Base-by-base conservation (phyloP, 768 basidiomycete genomes). In the Floccularia luteovirens region DNA sequence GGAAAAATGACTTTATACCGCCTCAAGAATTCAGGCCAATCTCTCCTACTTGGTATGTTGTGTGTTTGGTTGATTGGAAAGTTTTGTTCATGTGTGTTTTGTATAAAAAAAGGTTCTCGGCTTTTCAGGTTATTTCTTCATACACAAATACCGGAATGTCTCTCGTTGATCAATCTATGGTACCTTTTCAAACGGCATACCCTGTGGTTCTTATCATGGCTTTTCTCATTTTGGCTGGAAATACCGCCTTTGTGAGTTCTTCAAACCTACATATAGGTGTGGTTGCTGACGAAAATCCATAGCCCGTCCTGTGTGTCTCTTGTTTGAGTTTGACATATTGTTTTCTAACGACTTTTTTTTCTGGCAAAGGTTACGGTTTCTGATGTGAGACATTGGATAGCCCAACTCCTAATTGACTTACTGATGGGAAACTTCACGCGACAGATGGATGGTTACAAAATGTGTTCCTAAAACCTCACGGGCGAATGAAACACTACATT, bases 61-160 rank as follows among this genome's bases (percentile, higher is more conserved):
- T 24, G n/a, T 14, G 20, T 14, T 8, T 17, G n/a, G 6, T 30
- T 28, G 16, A 11, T 4, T 24, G 2, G 19, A 10, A 17, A 3
- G n/a, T 3, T 5, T 27, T 17, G 23, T 11, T 35, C 11, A 39
- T 14, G 25, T 24, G 24, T 11, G 7, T n/a, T n/a, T n/a, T n/a
- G n/a, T n/a, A n/a, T n/a, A n/a, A n/a, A n/a, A 20, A 5, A 36
- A 90, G 89, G 89, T 93, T 86, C 54, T 76, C 91, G 0, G 57
- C 77, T 5, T 97, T 90, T 53, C 90, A 94, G 55, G 74, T 82
- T 17, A 73, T 87, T 19, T 92, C 92, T 0, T 74, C 90, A 1
- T 96, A 88, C 55, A 88, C 85, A 21, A 96, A 96, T 51, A 81
- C 86, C 1, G 93, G 93, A 17, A 79, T 77, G 60, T 91, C 89